These are phyloP conservation scores for Apophysomyces trapeziformis DNA, from an alignment of 371 early-diverging fungal genomes.

Conservation along the genomic window DNA sequence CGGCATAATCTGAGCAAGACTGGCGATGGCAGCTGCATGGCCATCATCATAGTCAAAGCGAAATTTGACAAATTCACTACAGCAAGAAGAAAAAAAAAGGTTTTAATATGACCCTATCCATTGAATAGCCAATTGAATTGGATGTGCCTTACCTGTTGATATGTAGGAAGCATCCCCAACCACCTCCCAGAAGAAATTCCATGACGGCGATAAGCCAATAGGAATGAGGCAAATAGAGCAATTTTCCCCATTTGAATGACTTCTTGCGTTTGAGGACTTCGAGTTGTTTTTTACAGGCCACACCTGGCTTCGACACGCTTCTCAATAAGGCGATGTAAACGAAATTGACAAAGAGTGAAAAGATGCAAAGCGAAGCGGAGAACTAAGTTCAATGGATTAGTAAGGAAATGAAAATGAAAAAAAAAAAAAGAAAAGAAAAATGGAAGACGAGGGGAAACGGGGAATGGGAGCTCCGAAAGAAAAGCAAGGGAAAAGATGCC, in stretches of 20 bases:
- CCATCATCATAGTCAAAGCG: conserved; percentile 58
- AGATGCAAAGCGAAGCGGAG: conserved; percentile 61
- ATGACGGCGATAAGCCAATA: conserved; percentile 69
- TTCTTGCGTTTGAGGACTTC: conserved; percentile 58
- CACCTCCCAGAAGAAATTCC: conserved; percentile 70
- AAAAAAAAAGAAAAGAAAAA: neutral
- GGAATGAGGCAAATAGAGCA: conserved; percentile 63
- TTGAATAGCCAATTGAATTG: conserved; percentile 1
- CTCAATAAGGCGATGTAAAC: conserved; percentile 61
- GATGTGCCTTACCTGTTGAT: conserved; percentile 55
- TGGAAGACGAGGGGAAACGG: neutral
- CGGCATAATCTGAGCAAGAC: conserved; percentile 69
- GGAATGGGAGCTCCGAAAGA: neutral
- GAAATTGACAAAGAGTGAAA: conserved; percentile 65
- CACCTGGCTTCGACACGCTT: conserved; percentile 17
- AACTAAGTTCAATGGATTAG: conserved; percentile 35
- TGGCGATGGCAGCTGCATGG: conserved; percentile 69
- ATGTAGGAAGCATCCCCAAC: conserved; percentile 77
- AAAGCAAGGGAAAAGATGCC: neutral
- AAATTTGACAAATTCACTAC: conserved; percentile 68
- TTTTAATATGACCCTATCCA: neutral
- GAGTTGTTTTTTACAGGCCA: conserved; percentile 37
- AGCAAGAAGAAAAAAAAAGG: conserved; percentile 13
- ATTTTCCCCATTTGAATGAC: conserved; percentile 59
- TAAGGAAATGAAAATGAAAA: neutral